phyloP scores from a whole-genome alignment of 345 rosid genomes.

The Sisymbrium altissimum region DNA sequence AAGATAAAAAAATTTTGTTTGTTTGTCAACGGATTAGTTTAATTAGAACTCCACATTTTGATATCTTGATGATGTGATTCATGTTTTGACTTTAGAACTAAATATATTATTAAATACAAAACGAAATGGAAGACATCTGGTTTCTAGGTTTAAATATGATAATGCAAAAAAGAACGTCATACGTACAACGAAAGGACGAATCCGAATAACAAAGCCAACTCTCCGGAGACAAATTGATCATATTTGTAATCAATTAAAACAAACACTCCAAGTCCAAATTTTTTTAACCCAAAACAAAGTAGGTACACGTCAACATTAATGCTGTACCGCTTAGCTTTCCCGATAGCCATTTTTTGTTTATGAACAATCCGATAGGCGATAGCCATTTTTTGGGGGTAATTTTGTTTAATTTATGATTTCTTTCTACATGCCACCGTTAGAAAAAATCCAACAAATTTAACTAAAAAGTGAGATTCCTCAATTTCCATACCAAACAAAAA shows the following conservation, averaged over 20 bases:
- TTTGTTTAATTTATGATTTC: too few species aligned
- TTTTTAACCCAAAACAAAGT: background rate
- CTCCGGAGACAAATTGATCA: conserved; percentile 19
- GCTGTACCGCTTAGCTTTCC: conserved; percentile 5
- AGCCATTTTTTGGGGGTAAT: conserved; percentile 7
- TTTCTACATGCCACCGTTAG: background rate
- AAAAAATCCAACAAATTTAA: background rate
- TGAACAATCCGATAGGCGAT: too few species aligned
- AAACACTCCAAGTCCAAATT: conserved; percentile 10
- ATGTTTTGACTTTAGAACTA: conserved; percentile 22
- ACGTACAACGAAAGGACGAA: conserved; percentile 37
- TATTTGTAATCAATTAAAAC: background rate
- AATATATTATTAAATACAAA: conserved; percentile 2
- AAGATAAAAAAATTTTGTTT: background rate
- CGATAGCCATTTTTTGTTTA: background rate
- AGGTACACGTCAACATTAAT: background rate
- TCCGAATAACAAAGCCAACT: conserved; percentile 20
- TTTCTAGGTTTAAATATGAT: conserved; percentile 11
- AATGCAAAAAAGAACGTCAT: conserved; percentile 21
- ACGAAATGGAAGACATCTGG: conserved; percentile 24
- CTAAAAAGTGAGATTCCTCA: background rate
- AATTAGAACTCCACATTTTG: background rate
- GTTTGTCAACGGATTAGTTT: conserved; percentile 24
- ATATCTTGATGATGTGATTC: conserved; percentile 28
- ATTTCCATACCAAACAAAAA: background rate